phyloP scores from a whole-genome alignment of 2,329 filamentous ascomycete genomes.

The Trichophyton benhamiae region DNA sequence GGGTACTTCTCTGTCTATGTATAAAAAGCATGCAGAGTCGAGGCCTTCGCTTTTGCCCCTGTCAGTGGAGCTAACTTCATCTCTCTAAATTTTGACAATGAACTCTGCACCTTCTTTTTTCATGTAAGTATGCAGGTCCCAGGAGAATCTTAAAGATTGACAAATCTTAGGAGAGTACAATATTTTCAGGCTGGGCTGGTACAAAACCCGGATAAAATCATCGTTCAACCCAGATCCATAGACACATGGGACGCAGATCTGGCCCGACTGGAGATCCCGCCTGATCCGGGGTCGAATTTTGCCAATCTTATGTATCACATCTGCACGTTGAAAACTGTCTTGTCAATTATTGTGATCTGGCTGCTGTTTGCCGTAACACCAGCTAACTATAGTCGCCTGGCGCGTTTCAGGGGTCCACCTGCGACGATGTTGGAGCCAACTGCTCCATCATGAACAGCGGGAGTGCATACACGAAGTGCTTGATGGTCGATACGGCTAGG shows the following conservation, averaged over 20 bases:
- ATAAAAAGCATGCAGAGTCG: neutral
- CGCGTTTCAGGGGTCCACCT: neutral
- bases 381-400: neutral
- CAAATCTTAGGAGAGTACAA: neutral
- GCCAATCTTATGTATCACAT: neutral
- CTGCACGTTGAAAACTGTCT: neutral
- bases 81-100: too few species aligned
- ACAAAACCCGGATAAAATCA: neutral
- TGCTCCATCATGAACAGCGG: neutral
- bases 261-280: neutral
- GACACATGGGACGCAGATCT: neutral
- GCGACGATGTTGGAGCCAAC: neutral
- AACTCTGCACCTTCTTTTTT: neutral
- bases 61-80: neutral
- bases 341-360: neutral
- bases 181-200: neutral
- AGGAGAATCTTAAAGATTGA: neutral
- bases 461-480: neutral
- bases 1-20: neutral
- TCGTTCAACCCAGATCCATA: neutral
- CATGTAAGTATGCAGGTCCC: neutral
- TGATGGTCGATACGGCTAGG: neutral
- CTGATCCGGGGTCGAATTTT: neutral
- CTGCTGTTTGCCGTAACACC: neutral
- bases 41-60: neutral